phyloP scores from a whole-genome alignment of 1,284 basidiomycete species.

The Trametes hirsuta region DNA sequence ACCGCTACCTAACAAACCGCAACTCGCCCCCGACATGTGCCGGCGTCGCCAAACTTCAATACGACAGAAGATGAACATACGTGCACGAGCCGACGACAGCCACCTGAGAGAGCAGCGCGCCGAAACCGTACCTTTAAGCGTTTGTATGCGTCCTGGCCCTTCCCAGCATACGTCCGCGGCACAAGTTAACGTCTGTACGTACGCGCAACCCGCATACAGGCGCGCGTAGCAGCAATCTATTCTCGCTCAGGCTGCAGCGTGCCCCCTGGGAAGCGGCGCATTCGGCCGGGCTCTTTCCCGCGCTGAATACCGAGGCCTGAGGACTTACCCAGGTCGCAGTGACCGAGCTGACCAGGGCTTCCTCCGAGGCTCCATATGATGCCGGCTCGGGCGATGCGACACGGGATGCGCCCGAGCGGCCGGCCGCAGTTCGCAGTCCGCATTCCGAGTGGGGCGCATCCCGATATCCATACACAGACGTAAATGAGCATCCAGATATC shows the following conservation, averaged over 20 bases:
- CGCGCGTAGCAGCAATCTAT: background rate
- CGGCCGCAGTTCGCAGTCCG: no score
- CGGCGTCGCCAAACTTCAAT: no score
- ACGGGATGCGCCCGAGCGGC: background rate
- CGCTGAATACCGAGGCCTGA: background rate
- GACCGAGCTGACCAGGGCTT: background rate
- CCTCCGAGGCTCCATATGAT: slow-evolving; percentile 7
- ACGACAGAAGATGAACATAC: background rate
- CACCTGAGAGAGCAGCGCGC: background rate
- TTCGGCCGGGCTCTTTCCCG: slow-evolving; percentile 4
- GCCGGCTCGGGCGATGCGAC: background rate
- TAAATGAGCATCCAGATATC: background rate
- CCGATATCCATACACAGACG: no score
- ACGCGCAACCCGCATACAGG: background rate
- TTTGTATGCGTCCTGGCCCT: background rate
- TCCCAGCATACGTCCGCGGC: background rate
- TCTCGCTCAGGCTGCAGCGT: background rate
- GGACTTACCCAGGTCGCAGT: background rate
- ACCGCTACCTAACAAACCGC: no score
- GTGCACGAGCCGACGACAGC: background rate
- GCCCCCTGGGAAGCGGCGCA: background rate
- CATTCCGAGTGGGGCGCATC: no score
- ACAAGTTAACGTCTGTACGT: background rate
- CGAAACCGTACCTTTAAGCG: slow-evolving; percentile 3
- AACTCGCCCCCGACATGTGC: no score